Conservation (phyloP, 1,284 basidiomycete genomes). For the Ustilago curta region DNA sequence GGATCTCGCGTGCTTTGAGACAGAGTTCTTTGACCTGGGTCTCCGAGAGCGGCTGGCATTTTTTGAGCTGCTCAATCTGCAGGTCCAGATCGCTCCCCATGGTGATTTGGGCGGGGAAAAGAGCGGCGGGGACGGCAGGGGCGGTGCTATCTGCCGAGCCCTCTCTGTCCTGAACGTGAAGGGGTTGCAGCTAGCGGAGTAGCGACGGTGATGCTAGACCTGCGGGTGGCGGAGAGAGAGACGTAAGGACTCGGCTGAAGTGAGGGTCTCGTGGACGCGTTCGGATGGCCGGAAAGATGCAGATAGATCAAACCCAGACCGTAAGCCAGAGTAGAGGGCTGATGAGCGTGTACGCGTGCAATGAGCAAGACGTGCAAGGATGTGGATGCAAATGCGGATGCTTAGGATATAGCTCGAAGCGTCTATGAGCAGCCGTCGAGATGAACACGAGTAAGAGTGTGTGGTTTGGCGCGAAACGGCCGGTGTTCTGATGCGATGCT, state of each 20-base stretch:
- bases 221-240: not conserved
- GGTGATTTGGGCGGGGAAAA: conserved; percentile 5
- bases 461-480: not conserved
- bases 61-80: conserved; percentile 65
- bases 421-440: not conserved
- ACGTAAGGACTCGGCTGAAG: not conserved
- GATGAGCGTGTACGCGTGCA: not conserved
- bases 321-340: no score
- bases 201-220: not conserved
- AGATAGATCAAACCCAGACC: not conserved
- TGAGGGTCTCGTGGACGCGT: not conserved
- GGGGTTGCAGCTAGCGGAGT: not conserved
- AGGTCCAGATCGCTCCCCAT: conserved; percentile 58
- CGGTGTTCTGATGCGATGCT: conserved; percentile 7
- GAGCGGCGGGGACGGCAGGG: conserved; percentile 21
- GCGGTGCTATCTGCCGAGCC: conserved; percentile 3
- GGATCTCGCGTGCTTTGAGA: conserved; percentile 91
- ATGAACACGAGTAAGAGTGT: not conserved
- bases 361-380: no score
- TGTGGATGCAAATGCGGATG: no score
- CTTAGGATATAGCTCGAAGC: not conserved
- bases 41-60: conserved; percentile 64
- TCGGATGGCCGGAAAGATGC: not conserved
- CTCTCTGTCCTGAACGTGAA: conserved; percentile 14
- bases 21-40: conserved; percentile 75